Percentiles rank a stretch among this genome's conserved stretches.
Conservation (phyloP, 1,139 yeast genomes). For the Zhuliangozyma parablackwelliae region DNA sequence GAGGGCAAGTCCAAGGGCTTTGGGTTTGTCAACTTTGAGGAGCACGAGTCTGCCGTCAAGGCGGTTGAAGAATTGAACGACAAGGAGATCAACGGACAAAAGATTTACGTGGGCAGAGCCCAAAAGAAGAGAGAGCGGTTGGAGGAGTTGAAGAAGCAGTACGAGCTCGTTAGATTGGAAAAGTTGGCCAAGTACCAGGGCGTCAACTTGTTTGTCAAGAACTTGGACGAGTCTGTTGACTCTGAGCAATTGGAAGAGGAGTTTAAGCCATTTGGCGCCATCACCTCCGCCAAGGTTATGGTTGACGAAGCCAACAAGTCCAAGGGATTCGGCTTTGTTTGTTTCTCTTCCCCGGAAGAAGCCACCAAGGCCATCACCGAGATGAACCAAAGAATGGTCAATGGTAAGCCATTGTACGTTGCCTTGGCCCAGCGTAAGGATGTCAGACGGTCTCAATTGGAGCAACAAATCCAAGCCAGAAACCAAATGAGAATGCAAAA, state of each 20-base stretch:
- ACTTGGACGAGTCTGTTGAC: constrained; percentile 89
- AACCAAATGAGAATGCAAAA: constrained; percentile 98
- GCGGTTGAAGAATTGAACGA: constrained; percentile 94
- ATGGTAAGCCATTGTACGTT: constrained; percentile 95
- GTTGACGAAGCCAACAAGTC: constrained; percentile 92
- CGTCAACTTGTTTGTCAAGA: constrained; percentile 93
- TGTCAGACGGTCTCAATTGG: constrained; percentile 94
- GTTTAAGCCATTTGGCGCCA: constrained; percentile 88
- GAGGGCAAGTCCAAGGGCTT: constrained; percentile 94
- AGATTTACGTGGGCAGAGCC: constrained; percentile 95
- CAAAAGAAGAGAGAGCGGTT: constrained; percentile 98
- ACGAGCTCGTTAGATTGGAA: constrained; percentile 90
- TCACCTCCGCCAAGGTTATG: constrained; percentile 97
- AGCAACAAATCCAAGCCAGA: constrained; percentile 97
- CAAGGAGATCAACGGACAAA: constrained; percentile 78
- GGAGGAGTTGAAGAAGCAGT: constrained; percentile 93
- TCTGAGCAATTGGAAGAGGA: constrained; percentile 91
- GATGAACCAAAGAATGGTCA: constrained; percentile 96
- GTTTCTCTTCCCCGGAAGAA: constrained; percentile 97
- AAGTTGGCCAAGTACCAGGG: constrained; percentile 95
- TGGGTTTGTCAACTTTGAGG: constrained; percentile 89
- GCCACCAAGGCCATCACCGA: constrained; percentile 98
- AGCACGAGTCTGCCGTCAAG: constrained; percentile 81
- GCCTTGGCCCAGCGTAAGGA: constrained; percentile 99
- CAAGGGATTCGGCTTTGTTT: constrained; percentile 97